Evolutionary conservation across 176 grass and related monocot genomes (phyloP).

Genomic region (Olyra latifolia): DNA sequence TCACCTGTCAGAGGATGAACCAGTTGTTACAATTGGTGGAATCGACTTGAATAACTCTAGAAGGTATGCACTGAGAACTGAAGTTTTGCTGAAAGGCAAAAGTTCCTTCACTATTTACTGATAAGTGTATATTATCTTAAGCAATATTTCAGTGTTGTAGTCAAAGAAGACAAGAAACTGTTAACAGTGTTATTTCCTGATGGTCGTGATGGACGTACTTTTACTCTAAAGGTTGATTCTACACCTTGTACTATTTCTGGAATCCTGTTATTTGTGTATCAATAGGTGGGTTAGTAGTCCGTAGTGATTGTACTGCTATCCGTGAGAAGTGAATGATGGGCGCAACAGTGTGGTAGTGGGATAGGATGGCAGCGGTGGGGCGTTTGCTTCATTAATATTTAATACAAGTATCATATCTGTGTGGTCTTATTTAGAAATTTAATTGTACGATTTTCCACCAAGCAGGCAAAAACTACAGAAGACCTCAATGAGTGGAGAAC

Average conservation of each 20-base stretch:
- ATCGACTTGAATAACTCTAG: too few relatives aligned
- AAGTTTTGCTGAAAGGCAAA: too few relatives aligned
- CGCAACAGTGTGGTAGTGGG: not conserved
- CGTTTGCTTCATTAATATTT: conserved; percentile 6
- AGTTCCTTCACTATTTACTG: too few relatives aligned
- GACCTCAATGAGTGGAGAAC: conserved; percentile 90
- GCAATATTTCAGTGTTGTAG: conserved; percentile 73
- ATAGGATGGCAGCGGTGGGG: not conserved
- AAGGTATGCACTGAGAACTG: too few relatives aligned
- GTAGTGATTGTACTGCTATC: not conserved
- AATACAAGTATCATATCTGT: conserved; percentile 11
- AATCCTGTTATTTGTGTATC: not conserved
- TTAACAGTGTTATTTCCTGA: conserved; percentile 92
- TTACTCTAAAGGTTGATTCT: conserved; percentile 84
- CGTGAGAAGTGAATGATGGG: conserved; percentile 1
- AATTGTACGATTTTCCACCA: conserved; percentile 32
- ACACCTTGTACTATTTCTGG: conserved; percentile 24
- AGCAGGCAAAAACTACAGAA: conserved; percentile 84
- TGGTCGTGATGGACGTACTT: conserved; percentile 77
- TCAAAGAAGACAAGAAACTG: conserved; percentile 95
- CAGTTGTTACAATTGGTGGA: conserved; percentile 78
- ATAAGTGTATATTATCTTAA: too few relatives aligned
- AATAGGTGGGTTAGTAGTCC: conserved; percentile 7
- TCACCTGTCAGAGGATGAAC: conserved; percentile 67
- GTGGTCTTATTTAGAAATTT: conserved; percentile 9